phyloP scores from a whole-genome alignment of 805 yeast genomes.

The Candida gorgasii region DNA sequence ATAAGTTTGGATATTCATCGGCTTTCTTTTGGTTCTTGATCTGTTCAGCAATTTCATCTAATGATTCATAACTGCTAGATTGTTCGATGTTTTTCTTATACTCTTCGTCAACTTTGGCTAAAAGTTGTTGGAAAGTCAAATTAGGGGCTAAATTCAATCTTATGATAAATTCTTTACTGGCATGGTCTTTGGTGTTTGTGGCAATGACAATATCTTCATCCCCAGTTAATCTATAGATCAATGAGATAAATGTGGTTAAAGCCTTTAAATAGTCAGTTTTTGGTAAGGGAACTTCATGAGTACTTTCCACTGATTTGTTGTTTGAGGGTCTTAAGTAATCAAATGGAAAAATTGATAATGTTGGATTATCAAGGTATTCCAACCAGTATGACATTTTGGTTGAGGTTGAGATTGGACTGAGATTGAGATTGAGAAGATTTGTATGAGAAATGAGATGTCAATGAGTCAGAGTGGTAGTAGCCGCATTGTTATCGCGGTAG shows the following conservation, averaged over 20 bases:
- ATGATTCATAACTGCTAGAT: constrained; percentile 40
- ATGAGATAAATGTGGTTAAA: constrained; percentile 65
- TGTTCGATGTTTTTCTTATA: constrained; percentile 36
- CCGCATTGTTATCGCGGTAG: too few relatives aligned
- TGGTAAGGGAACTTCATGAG: constrained; percentile 24
- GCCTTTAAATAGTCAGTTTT: constrained; percentile 47
- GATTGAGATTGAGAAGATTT: too few relatives aligned
- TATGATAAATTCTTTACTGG: constrained; percentile 51
- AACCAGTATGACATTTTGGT: constrained; percentile 51
- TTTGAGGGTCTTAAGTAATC: constrained; percentile 80
- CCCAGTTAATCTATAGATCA: constrained; percentile 81
- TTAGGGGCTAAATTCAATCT: constrained; percentile 61
- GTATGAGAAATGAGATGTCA: too few relatives aligned
- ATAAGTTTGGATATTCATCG: constrained; percentile 63
- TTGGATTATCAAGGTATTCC: constrained; percentile 68
- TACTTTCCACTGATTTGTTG: constrained; percentile 66
- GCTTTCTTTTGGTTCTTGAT: constrained; percentile 51
- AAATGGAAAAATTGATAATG: constrained; percentile 83
- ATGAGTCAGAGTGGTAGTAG: constrained; percentile 5
- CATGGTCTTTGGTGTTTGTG: constrained; percentile 46
- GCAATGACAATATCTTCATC: constrained; percentile 93
- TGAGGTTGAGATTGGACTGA: neutral
- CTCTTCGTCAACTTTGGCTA: constrained; percentile 44
- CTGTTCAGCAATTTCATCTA: constrained; percentile 55
- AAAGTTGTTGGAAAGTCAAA: constrained; percentile 54